These are phyloP conservation scores for Byssoonygena ceratinophila DNA, from an alignment of 2,329 filamentous ascomycete species.

Conservation along the genomic window DNA sequence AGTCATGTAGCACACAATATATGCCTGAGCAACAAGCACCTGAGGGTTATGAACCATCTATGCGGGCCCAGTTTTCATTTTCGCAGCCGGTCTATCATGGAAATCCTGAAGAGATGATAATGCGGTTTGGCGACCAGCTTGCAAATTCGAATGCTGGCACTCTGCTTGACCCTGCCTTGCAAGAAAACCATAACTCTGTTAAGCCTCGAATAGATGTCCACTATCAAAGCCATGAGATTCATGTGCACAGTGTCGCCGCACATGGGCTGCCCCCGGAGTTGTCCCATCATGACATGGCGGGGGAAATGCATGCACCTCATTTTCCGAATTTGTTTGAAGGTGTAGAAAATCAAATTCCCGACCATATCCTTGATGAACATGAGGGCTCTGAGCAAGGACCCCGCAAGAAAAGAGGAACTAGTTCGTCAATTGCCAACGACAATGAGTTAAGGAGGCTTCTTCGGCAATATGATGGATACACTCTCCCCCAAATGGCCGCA, in stretches of 20 bases:
- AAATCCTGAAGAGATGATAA: conserved; percentile 38
- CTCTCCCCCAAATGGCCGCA: conserved; percentile 38
- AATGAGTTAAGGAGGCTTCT: conserved; percentile 40
- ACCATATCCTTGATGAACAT: conserved; percentile 32
- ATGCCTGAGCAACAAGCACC: conserved; percentile 34
- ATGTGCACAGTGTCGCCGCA: conserved; percentile 27
- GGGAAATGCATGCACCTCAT: conserved; percentile 26
- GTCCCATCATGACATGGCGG: conserved; percentile 24
- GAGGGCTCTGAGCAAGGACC: conserved; percentile 36
- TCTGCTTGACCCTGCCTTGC: conserved; percentile 30
- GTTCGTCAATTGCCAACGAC: conserved; percentile 40
- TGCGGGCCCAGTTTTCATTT: conserved; percentile 27
- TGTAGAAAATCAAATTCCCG: conserved; percentile 34
- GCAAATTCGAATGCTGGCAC: conserved; percentile 30
- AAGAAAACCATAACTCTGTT: conserved; percentile 28
- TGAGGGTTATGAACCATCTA: conserved; percentile 33
- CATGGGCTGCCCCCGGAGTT: conserved; percentile 31
- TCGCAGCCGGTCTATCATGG: conserved; percentile 30
- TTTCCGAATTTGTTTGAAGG: conserved; percentile 35
- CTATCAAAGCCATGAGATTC: conserved; percentile 29
- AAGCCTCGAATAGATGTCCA: conserved; percentile 30
- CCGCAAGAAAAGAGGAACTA: conserved; percentile 39
- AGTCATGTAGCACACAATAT: conserved; percentile 38
- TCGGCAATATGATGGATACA: conserved; percentile 38
- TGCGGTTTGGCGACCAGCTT: conserved; percentile 36